Evolutionary conservation across 2,329 filamentous ascomycete species (phyloP).

Genomic region (Aspergillus ruber): DNA sequence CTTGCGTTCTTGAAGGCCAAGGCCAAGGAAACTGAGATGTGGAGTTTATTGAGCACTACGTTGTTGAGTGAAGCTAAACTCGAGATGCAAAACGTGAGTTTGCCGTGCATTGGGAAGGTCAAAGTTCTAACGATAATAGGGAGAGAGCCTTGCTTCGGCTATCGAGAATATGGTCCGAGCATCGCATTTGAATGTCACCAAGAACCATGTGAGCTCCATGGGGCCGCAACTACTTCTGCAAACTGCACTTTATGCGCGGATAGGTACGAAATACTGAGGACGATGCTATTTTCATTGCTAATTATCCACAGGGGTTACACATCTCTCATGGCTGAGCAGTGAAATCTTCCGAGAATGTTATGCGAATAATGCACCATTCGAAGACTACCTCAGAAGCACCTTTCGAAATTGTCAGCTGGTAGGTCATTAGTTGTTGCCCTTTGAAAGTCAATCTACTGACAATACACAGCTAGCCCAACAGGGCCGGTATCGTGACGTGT

Average conservation of each 20-base stretch:
- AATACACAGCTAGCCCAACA: slow-evolving; percentile 48
- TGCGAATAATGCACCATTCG: slow-evolving; percentile 56
- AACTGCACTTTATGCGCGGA: slow-evolving; percentile 66
- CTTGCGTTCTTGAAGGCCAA: slow-evolving; percentile 78
- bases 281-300: slow-evolving; percentile 4
- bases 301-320: slow-evolving; percentile 43
- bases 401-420: slow-evolving; percentile 64
- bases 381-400: slow-evolving; percentile 70
- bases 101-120: neutral
- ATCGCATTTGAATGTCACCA: slow-evolving; percentile 72
- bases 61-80: slow-evolving; percentile 81
- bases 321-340: slow-evolving; percentile 52
- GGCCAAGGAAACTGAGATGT: slow-evolving; percentile 80
- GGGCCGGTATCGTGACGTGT: slow-evolving; percentile 66
- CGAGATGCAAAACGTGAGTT: slow-evolving; percentile 63
- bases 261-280: slow-evolving; percentile 48
- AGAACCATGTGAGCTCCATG: slow-evolving; percentile 65
- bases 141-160: slow-evolving; percentile 53
- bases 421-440: slow-evolving; percentile 6
- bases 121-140: slow-evolving; percentile 35
- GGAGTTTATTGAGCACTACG: slow-evolving; percentile 74
- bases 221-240: slow-evolving; percentile 68
- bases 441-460: neutral
- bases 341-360: slow-evolving; percentile 74
- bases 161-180: slow-evolving; percentile 77